Conservation (phyloP, 257 asterid species). For the Cinchona pubescens region DNA sequence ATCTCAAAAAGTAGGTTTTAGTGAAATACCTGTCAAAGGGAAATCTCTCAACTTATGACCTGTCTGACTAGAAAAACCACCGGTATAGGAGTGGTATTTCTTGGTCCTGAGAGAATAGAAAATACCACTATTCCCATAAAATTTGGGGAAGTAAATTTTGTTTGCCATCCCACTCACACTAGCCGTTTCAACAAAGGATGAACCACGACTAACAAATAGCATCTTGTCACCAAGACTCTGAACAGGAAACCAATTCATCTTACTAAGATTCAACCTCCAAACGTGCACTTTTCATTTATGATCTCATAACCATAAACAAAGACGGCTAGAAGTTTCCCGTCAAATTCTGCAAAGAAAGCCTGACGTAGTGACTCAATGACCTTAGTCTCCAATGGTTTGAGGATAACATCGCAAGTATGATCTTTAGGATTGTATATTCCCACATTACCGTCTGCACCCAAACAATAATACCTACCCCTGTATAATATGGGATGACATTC, state of each 20-base stretch:
- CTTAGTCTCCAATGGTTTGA: neutral
- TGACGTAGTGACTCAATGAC: too few species aligned
- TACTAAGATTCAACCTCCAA: neutral
- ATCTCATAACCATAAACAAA: neutral
- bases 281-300: neutral
- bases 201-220: slow-evolving; percentile 1
- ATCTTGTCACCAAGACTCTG: slow-evolving; percentile 17
- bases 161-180: neutral
- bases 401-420: neutral
- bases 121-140: slow-evolving; percentile 5
- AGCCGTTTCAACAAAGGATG: slow-evolving; percentile 14
- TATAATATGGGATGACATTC: neutral
- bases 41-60: too few species aligned
- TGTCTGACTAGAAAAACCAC: too few species aligned
- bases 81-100: neutral
- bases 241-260: slow-evolving; percentile 5
- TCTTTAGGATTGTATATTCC: neutral
- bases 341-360: neutral
- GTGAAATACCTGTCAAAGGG: too few species aligned
- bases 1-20: too few species aligned
- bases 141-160: slow-evolving; percentile 17
- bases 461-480: neutral
- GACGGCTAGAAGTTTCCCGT: slow-evolving; percentile 7
- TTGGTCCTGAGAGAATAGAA: slow-evolving; percentile 9
- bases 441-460: neutral